Conservation (phyloP, 352 stramenopile genomes). For the Sclerospora graminicola region DNA sequence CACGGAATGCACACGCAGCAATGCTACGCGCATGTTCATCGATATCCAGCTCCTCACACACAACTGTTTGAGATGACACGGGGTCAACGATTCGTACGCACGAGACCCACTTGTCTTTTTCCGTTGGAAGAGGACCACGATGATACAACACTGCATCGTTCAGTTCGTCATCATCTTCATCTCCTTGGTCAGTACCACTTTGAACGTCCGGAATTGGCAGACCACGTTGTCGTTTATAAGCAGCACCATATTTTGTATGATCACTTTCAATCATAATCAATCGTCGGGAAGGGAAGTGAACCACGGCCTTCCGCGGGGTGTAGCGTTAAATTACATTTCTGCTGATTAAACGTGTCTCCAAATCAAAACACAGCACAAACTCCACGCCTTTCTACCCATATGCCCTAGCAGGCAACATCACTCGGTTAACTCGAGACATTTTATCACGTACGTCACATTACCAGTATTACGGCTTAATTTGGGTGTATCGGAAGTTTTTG, state of each 20-base stretch:
- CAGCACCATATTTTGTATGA: conserved; percentile 95
- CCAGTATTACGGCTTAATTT: not conserved
- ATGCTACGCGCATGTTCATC: conserved; percentile 93
- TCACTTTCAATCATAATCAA: conserved; percentile 97
- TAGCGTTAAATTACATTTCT: conserved; percentile 91
- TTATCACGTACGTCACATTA: no score
- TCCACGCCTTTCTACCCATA: conserved; percentile 43
- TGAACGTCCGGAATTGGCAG: no score
- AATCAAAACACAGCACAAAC: conserved; percentile 86
- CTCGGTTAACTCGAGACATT: conserved; percentile 18
- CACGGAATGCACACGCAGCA: conserved; percentile 90
- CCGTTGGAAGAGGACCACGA: conserved; percentile 41
- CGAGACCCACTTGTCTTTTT: no score
- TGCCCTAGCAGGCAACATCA: conserved; percentile 37
- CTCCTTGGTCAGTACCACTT: conserved; percentile 29
- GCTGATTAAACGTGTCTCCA: no score
- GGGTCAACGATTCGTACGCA: conserved; percentile 96
- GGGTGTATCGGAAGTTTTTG: no score
- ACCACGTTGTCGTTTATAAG: no score
- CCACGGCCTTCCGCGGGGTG: no score
- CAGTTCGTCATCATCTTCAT: no score
- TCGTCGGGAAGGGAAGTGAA: no score
- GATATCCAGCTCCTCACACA: conserved; percentile 88
- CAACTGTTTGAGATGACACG: conserved; percentile 73
- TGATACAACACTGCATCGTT: conserved; percentile 60